Base-by-base conservation (phyloP, 768 basidiomycete species). In the Collybiopsis luxurians region DNA sequence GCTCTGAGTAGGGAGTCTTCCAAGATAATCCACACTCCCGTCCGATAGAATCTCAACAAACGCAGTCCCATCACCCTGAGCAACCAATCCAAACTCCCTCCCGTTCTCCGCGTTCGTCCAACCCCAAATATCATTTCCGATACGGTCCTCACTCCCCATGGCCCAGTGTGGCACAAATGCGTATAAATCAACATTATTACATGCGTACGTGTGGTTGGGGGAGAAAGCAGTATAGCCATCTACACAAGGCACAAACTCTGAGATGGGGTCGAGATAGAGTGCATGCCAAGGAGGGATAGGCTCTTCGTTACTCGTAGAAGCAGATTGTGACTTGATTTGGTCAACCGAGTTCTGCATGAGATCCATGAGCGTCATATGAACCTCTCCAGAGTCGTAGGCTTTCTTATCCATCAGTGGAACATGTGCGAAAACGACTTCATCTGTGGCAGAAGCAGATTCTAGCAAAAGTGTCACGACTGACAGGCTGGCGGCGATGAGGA, bases 1-100 rank as follows among this genome's bases (percentile, higher is more conserved):
- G 26, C 58, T 61, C 57, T 62, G 65, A 24, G 62, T 62, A 6
- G 67, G 66, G 53, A 69, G 61, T 30, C 66, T 63, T 10, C 68
- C 67, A 9, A 69, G 59, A 47, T 68, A 69, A 34, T 59, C 58
- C 30, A 62, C 40, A 21, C 48, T 57, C 26, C 61, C 61, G 19
- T 62, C 60, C 6, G 60, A 23, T 13, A 38, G 51, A 13, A 53
- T 31, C n/a, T 53, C 55, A 13, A 54, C 57, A 56, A 64, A 42
- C 4, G 61, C 61, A 19, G 61, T 60, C 11, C 61, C 61, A 44
- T 62, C 61, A n/a, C 49, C 62, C 53, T 65, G 62, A 1, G 53
- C 60, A 27, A 65, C 49, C 49, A 62, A 46, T n/a, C 56, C 59
- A 36, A 61, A 61, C 49, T 63, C 64, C 27, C 52, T 40, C 30